These are phyloP conservation scores for Yamadazyma olivae DNA, from an alignment of 805 yeast genomes.

Conservation along the genomic window DNA sequence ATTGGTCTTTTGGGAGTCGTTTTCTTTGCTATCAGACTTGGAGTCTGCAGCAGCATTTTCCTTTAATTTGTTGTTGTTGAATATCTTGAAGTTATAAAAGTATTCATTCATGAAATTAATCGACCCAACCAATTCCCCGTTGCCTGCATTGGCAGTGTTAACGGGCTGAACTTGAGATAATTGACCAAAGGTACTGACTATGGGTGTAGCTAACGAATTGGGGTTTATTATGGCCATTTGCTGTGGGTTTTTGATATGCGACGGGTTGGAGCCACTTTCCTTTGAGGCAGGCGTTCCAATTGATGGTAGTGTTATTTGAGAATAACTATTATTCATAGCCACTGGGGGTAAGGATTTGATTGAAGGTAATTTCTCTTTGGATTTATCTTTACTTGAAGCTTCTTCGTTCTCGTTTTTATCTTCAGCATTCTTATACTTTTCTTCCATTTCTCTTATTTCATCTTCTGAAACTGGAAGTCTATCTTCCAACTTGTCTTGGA, in stretches of 20 bases:
- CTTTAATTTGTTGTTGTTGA: slow-evolving; percentile 12
- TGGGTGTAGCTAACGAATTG: not conserved
- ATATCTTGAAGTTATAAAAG: slow-evolving; percentile 32
- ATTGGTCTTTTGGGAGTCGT: not conserved
- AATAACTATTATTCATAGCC: not conserved
- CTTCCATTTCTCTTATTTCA: slow-evolving; percentile 30
- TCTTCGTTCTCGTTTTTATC: not conserved
- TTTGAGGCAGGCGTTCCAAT: not conserved
- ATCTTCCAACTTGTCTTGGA: slow-evolving; percentile 14
- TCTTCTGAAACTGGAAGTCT: slow-evolving; percentile 27
- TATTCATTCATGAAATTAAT: slow-evolving; percentile 35
- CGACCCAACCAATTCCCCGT: slow-evolving; percentile 30
- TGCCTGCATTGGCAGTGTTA: not conserved
- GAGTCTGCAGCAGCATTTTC: too few relatives aligned
- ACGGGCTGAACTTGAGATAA: not conserved
- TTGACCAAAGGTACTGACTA: not conserved
- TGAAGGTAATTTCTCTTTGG: not conserved
- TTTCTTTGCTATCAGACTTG: not conserved
- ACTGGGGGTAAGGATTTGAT: not conserved
- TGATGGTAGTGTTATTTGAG: not conserved
- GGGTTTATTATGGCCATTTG: too few relatives aligned
- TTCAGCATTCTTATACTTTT: slow-evolving; percentile 15
- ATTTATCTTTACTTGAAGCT: not conserved
- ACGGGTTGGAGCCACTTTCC: not conserved
- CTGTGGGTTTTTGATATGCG: not conserved